Base-by-base conservation (phyloP, 176 grass and related monocot genomes). In the Pharus latifolius region DNA sequence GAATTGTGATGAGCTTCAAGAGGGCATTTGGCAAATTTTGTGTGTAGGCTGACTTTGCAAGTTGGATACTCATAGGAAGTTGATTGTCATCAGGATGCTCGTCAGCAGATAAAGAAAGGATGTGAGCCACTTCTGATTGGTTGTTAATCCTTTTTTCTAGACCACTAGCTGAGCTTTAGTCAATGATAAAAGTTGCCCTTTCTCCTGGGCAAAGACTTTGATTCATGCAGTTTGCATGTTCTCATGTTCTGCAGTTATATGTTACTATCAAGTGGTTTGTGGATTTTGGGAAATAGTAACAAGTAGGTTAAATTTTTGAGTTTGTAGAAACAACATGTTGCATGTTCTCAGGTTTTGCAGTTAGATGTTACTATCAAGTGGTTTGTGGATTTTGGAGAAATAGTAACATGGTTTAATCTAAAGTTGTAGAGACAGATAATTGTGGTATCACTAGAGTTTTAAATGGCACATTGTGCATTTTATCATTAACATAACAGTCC, bases 281-380 rank as follows among this genome's bases (percentile, higher is more conserved):
- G 30, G 12, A 20, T 85, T 62, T 75, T 31, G 38, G n/a, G 16
- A 34, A 29, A 37, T 49, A 40, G 44, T 48, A 26, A 49, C 58
- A 59, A 32, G 41, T 29, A 56, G 56, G 24, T 24, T 37, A 70
- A 51, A 63, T 31, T 57, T 54, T 27, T 35, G 35, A 38, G 9
- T 38, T 5, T 38, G 35, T 38, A 9, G 9, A 9, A 38, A 38
- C 35, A 38, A 38, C 8, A 38, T 9, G 4, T 68, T 77, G 75
- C 77, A 81, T 81, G 57, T 71, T 75, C 41, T 61, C 43, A 34
- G 28, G 23, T 20, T 65, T 86, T 86, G 80, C 58, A 52, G 83
- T 86, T 86, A 73, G 33, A 86, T 81, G 77, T 71, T 59, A 65
- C 57, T 51, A 59, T 76, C 72, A 86, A 64, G 50, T 53, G 42